Percentiles rank a stretch among this genome's conserved stretches.
Evolutionary conservation across 192 early-diverging fungal genomes (phyloP).

Genomic region (Phlyctochytrium arcticum): DNA sequence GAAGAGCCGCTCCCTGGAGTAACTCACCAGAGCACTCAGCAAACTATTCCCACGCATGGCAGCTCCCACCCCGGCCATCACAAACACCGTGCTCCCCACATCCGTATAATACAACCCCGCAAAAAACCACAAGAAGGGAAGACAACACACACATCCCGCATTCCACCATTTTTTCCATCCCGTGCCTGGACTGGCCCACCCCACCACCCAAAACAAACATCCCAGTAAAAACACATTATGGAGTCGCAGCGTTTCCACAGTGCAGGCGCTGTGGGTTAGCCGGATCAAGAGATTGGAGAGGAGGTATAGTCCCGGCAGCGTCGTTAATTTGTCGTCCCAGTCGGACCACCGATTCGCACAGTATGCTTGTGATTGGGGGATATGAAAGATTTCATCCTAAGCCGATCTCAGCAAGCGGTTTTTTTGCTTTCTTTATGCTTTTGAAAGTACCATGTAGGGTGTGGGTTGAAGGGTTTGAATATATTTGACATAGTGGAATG

Average conservation of each 20-base stretch:
- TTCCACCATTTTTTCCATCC: background rate
- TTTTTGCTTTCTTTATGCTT: background rate
- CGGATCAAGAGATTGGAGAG: background rate
- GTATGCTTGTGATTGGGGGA: conserved; percentile 86
- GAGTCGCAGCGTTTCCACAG: conserved; percentile 32
- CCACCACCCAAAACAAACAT: conserved; percentile 14
- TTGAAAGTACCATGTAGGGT: conserved; percentile 51
- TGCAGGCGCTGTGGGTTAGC: conserved; percentile 4
- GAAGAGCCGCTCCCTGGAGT: background rate
- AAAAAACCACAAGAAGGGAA: conserved; percentile 84
- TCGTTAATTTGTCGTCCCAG: conserved; percentile 95
- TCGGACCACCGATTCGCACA: conserved; percentile 61
- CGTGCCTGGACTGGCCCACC: conserved; percentile 10
- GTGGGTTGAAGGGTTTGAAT: too few relatives aligned
- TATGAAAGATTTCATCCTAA: conserved; percentile 94
- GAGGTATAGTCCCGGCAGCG: conserved; percentile 91
- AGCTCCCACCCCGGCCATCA: conserved; percentile 62
- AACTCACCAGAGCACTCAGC: conserved; percentile 56
- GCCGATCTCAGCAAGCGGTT: background rate
- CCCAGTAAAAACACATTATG: conserved; percentile 57
- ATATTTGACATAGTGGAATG: background rate
- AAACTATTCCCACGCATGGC: conserved; percentile 44
- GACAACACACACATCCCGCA: conserved; percentile 33
- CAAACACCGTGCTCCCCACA: conserved; percentile 74
- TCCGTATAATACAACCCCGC: conserved; percentile 92